Base-by-base conservation (phyloP, 169 alveolate genomes). In the Plasmodium chabaudi region DNA sequence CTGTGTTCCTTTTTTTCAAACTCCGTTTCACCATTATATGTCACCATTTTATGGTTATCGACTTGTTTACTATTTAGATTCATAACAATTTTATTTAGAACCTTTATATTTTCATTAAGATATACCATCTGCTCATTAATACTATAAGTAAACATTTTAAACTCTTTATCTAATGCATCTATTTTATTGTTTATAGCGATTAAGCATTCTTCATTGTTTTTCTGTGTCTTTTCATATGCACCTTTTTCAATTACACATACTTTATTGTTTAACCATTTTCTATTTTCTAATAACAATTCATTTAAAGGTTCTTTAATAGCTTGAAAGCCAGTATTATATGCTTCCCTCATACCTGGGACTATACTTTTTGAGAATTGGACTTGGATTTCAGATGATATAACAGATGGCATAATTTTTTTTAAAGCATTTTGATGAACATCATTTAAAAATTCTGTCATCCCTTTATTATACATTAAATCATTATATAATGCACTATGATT, bases 291-390 rank as follows among this genome's bases (percentile, higher is more conserved):
- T n/a, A 77, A 42, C 7, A 77, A 64, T 23, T 68, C 44, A 21
- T 63, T 77, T 27, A 77, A 55, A 0, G 88, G 65, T 21, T 77
- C 88, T 44, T 49, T 61, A 15, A 77, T 77, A 0, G 88, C 61
- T 13, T 77, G 88, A n/a, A 77, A 77, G 0, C 88, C 88, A 42
- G 88, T 77, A 44, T 77, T 77, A 44, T 77, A 77, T 0, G 88
- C 88, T 49, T 77, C 88, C 21, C 53, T 61, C 88, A 77, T 77
- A 0, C 88, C 88, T 9, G 88, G 88, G 2, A 77, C 67, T 9
- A 77, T 75, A 63, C 88, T 77, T 25, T 77, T 77, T 17, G 77
- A 44, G 15, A 77, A 77, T 56, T 77, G 88, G 47, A 77, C 51
- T 49, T 77, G 88, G 3, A 77, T 77, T 23, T 77, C 88, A 1